Evolutionary conservation across 139 green algal species (phyloP), one percentile per base, ranked within the genome.

Genomic region (Tetradesmus obliquus): DNA sequence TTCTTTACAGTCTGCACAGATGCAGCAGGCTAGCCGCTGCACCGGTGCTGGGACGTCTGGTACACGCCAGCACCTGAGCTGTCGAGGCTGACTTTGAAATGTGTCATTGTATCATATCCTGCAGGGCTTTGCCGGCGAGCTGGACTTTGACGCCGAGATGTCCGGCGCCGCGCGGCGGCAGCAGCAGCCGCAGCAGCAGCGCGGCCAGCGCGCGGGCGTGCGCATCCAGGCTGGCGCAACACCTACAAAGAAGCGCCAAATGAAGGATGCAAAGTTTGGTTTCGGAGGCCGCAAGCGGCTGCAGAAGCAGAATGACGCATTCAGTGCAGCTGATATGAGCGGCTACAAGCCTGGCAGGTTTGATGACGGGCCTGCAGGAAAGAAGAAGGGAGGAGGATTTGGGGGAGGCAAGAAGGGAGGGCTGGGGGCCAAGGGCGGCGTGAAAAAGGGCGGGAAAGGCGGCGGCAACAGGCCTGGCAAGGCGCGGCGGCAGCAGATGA

Each of bases 231-330:
- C 89, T 20, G 88, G 81, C 80, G 76, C 87, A 19, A 72, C 57
- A 1, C 79, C 91, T 51, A 94, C 71, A 86, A 96, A 95, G 91
- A 97, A 97, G 92, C 95, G 95, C 5, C 89, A 92, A 72, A 71
- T 87, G 53, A 91, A 93, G 13, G 92, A 98, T 86, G 55, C 91
- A 32, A 98, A 98, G 89, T 99, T 95, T 91, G 97, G 97, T 15
- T 99, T 99, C 95, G 97, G 98, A 20, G 98, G 98, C 2, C 94
- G 90, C 80, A 99, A 99, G 93, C 88, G 94, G 9, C 60, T 96
- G 82, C 88, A 90, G 51, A 99, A 99, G 95, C 97, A 98, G 95
- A 99, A 99, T 93, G 97, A 99, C 86, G 96, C 97, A 0, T 92
- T 90, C 55, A 97, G 94, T 2, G 93, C 97, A 4, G 96, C 95